These are phyloP conservation scores for Coemansia sp. DNA, from an alignment of 192 early-diverging fungal species.

Conservation along the genomic window DNA sequence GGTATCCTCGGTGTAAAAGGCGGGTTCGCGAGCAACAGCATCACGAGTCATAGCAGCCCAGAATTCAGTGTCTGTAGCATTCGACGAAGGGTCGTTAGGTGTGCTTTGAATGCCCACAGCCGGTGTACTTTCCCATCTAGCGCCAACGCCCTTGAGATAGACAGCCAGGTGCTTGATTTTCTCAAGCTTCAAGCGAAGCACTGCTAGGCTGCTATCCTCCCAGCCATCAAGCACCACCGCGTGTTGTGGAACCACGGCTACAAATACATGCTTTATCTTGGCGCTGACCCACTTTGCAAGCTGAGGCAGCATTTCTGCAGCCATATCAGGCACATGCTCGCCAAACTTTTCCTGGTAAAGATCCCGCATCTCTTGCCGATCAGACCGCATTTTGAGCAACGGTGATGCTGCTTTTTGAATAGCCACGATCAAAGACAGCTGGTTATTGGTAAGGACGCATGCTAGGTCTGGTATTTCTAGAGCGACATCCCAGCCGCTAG, in stretches of 20 bases:
- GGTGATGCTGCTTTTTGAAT: conserved; percentile 18
- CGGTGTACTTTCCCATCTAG: conserved; percentile 45
- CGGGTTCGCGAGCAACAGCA: conserved; percentile 8
- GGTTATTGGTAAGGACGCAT: conserved; percentile 34
- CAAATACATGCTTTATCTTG: conserved; percentile 33
- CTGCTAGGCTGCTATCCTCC: conserved; percentile 47
- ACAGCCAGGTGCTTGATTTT: conserved; percentile 47
- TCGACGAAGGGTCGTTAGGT: conserved; percentile 19
- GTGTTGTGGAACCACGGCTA: conserved; percentile 34
- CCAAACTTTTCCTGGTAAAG: conserved; percentile 33
- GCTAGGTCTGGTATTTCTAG: conserved; percentile 33
- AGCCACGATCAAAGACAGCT: conserved; percentile 25
- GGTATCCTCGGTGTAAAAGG: neutral
- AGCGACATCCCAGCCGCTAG: conserved; percentile 52
- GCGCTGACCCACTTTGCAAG: conserved; percentile 43
- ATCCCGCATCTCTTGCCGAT: conserved; percentile 26
- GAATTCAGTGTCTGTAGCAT: conserved; percentile 37
- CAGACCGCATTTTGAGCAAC: conserved; percentile 27
- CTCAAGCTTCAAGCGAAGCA: conserved; percentile 49
- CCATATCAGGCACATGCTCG: neutral
- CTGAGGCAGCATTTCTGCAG: conserved; percentile 22
- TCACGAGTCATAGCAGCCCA: conserved; percentile 50
- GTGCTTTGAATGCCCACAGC: conserved; percentile 16
- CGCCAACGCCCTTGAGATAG: conserved; percentile 36
- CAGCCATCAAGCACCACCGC: conserved; percentile 26